Conservation (phyloP, 2,329 filamentous ascomycete genomes). For the Aureobasidium mangrovei region DNA sequence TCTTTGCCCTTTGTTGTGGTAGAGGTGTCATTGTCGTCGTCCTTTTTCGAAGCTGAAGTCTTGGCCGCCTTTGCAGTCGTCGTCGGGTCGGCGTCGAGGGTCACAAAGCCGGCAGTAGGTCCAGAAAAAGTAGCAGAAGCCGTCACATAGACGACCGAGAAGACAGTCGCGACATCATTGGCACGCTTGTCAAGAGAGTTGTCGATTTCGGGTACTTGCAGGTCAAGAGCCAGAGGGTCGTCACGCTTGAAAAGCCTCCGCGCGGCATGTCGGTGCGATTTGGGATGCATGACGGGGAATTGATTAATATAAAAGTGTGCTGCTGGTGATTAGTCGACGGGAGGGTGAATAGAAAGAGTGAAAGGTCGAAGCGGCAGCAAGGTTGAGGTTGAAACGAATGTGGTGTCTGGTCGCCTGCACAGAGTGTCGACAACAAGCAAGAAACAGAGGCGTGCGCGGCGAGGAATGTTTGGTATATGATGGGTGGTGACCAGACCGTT, state of each 20-base stretch:
- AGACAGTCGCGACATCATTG: conserved; percentile 25
- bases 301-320: neutral
- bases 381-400: neutral
- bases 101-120: conserved; percentile 27
- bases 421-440: conserved; percentile 11
- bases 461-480: conserved; percentile 16
- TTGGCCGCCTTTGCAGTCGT: conserved; percentile 15
- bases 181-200: conserved; percentile 12
- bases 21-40: conserved; percentile 3
- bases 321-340: conserved; percentile 6
- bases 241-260: neutral
- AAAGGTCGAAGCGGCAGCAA: conserved; percentile 8
- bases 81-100: conserved; percentile 16
- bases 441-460: conserved; percentile 7
- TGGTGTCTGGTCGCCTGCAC: conserved; percentile 4
- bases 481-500: conserved; percentile 10
- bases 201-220: neutral
- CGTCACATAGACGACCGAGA: conserved; percentile 46
- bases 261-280: conserved; percentile 8
- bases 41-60: conserved; percentile 15
- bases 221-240: neutral
- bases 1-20: conserved; percentile 1
- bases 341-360: conserved; percentile 7
- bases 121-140: conserved; percentile 44
- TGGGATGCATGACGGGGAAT: conserved; percentile 4